phyloP scores from a whole-genome alignment of 78 protist species.

The Isochrysis galbana region DNA sequence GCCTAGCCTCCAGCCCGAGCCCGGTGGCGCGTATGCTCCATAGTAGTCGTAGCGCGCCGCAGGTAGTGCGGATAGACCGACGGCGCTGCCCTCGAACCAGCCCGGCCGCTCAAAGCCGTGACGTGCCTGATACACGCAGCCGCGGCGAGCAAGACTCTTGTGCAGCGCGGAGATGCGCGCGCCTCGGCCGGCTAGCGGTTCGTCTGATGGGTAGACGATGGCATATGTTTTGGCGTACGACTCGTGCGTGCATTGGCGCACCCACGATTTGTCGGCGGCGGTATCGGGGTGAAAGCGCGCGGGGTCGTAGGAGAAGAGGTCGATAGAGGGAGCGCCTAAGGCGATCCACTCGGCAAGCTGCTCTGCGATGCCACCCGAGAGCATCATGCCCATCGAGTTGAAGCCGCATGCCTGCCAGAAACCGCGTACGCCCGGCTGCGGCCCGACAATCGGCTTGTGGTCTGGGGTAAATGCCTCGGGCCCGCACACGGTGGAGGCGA shows the following conservation, averaged over 20 bases:
- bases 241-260: slow-evolving; percentile 20
- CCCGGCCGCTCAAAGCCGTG: slow-evolving; percentile 48
- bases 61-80: not conserved
- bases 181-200: slow-evolving; percentile 26
- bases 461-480: slow-evolving; percentile 40
- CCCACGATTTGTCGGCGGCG: slow-evolving; percentile 23
- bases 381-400: slow-evolving; percentile 45
- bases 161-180: slow-evolving; percentile 33
- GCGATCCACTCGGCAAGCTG: not conserved
- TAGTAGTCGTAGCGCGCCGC: slow-evolving; percentile 7
- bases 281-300: slow-evolving; percentile 23
- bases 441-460: slow-evolving; percentile 44
- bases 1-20: not conserved
- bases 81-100: not conserved
- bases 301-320: slow-evolving; percentile 17
- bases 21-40: not conserved
- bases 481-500: slow-evolving; percentile 34
- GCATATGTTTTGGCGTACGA: slow-evolving; percentile 27
- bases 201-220: slow-evolving; percentile 28
- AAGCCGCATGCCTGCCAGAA: not conserved
- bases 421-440: slow-evolving; percentile 35
- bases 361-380: slow-evolving; percentile 12
- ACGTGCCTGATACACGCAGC: slow-evolving; percentile 35
- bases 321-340: not conserved
- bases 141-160: not conserved